Evolutionary conservation across 2,329 filamentous ascomycete species (phyloP).

Genomic region (Alternaria longipes): DNA sequence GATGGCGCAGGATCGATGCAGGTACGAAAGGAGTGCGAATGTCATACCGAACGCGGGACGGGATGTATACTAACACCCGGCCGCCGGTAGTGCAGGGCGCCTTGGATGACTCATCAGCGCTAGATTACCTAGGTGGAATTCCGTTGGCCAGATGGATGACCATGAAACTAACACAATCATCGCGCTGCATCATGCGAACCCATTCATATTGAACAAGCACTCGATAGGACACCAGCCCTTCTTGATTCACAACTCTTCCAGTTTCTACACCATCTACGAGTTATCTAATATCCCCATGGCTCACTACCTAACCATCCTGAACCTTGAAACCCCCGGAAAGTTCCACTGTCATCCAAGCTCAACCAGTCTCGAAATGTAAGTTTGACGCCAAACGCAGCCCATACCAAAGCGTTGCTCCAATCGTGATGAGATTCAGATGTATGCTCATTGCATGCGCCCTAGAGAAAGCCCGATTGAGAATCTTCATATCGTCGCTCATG

Average conservation of each 20-base stretch:
- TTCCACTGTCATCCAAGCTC: background rate
- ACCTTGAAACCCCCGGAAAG: background rate
- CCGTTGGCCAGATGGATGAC: background rate
- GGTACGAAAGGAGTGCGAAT: background rate
- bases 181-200: background rate
- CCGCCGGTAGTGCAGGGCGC: background rate
- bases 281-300: fast-evolving
- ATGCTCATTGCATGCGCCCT: constrained; percentile 55
- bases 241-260: background rate
- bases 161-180: background rate
- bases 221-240: background rate
- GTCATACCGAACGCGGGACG: constrained; percentile 15
- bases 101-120: background rate
- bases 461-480: constrained; percentile 48
- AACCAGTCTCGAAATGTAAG: background rate
- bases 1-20: background rate
- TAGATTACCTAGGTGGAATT: background rate
- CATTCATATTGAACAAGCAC: background rate
- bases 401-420: constrained; percentile 43
- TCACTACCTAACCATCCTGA: background rate
- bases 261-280: fast-evolving
- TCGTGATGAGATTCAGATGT: constrained; percentile 54
- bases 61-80: constrained; percentile 11
- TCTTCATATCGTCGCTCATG: constrained; percentile 27
- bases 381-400: constrained; percentile 15